Conservation (phyloP, 2,329 filamentous ascomycete species). For the Lachnellula arida region DNA sequence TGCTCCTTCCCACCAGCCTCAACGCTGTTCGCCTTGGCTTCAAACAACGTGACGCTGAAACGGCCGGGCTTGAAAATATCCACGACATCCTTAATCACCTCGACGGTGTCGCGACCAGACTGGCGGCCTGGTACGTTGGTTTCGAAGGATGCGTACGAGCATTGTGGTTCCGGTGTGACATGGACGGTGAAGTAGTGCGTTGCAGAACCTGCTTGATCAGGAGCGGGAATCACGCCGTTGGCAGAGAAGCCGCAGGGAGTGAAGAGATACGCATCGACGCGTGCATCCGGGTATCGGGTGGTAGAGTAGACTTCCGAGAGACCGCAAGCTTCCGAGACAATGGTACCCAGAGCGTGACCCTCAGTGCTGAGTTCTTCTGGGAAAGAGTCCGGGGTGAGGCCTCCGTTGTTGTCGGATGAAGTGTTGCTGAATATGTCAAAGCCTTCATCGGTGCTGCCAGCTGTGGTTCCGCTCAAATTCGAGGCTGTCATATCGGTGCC, state of each 20-base stretch:
- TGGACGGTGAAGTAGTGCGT: constrained; percentile 96
- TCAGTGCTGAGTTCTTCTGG: constrained; percentile 81
- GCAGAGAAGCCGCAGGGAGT: constrained; percentile 95
- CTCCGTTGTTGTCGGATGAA: constrained; percentile 56
- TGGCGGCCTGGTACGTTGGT: constrained; percentile 92
- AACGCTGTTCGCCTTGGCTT: constrained; percentile 62
- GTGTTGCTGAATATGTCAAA: constrained; percentile 81
- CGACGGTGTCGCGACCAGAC: constrained; percentile 79
- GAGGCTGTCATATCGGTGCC: constrained; percentile 39
- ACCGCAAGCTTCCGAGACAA: constrained; percentile 86
- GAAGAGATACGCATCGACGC: constrained; percentile 94
- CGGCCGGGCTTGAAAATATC: constrained; percentile 96
- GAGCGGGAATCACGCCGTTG: constrained; percentile 87
- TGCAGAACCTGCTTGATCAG: constrained; percentile 47
- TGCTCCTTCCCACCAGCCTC: constrained; percentile 14
- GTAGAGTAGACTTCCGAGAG: constrained; percentile 84
- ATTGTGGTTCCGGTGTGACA: constrained; percentile 94
- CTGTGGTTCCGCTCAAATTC: constrained; percentile 38
- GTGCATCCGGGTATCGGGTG: constrained; percentile 82
- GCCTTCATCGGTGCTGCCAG: constrained; percentile 46
- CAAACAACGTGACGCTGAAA: constrained; percentile 95
- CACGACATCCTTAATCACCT: constrained; percentile 91
- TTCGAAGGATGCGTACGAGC: constrained; percentile 97
- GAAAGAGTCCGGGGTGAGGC: constrained; percentile 53
- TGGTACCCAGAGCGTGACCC: constrained; percentile 86